Evolutionary conservation across 768 basidiomycete genomes (phyloP).

Genomic region (Brasilioporus rufonigricans): DNA sequence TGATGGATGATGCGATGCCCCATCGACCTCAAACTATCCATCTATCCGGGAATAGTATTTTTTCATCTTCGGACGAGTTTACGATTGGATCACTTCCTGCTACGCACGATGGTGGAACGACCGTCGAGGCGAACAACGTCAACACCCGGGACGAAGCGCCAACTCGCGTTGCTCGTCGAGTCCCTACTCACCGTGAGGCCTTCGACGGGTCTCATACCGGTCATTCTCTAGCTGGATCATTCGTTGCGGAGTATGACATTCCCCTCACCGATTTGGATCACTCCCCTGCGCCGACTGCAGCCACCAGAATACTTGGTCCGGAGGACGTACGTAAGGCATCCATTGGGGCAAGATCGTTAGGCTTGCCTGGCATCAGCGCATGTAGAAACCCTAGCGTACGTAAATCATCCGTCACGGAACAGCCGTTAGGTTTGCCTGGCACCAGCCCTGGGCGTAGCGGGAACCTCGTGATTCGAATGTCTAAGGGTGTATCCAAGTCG

Average conservation of each 20-base stretch:
- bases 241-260: constrained; percentile 17
- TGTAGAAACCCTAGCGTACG: neutral
- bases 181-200: neutral
- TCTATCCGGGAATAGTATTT: constrained; percentile 28
- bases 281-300: constrained; percentile 2
- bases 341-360: neutral
- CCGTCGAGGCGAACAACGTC: neutral
- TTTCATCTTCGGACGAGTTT: constrained; percentile 31
- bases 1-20: constrained; percentile 14
- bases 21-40: constrained; percentile 13
- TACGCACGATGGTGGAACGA: neutral
- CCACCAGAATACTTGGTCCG: neutral
- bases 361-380: constrained; percentile 14
- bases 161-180: neutral
- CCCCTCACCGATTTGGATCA: constrained; percentile 4
- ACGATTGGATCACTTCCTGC: constrained; percentile 12
- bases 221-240: constrained; percentile 4
- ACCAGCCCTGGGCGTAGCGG: constrained; percentile 10
- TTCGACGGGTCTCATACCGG: neutral
- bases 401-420: constrained; percentile 3
- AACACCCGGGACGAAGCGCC: neutral
- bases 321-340: constrained; percentile 2
- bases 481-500: neutral
- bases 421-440: constrained; percentile 5
- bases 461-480: neutral